A percentile compares a stretch with the other conserved stretches of the same genome.
Conservation (phyloP, 805 yeast genomes). For the Komagataella kurtzmanii region DNA sequence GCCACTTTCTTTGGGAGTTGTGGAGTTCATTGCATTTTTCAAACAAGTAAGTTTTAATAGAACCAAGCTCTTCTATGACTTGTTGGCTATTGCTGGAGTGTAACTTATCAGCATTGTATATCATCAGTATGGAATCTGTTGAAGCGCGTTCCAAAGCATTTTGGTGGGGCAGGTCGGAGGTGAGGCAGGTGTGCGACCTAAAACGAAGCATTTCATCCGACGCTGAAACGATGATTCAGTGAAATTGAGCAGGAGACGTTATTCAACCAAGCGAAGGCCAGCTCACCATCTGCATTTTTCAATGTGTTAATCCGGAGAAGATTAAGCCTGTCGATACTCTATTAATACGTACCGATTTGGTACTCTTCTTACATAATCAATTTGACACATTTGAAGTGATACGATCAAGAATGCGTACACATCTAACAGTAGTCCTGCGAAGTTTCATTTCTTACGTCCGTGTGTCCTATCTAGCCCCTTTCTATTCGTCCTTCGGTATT, state of each 20-base stretch:
- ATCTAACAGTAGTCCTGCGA: too few species aligned
- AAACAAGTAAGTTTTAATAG: not conserved
- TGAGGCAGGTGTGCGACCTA: not conserved
- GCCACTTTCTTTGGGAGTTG: constrained; percentile 10
- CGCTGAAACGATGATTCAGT: not conserved
- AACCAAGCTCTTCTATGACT: not conserved
- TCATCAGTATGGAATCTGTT: not conserved
- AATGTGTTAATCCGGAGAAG: not conserved
- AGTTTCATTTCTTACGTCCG: too few species aligned
- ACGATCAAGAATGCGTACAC: too few species aligned
- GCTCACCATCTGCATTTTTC: not conserved
- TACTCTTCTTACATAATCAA: too few species aligned
- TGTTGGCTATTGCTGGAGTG: not conserved
- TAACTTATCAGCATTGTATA: not conserved
- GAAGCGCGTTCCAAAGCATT: not conserved
- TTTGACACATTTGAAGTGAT: too few species aligned
- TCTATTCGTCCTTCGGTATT: not conserved
- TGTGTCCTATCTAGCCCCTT: too few species aligned
- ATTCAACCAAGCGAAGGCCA: not conserved
- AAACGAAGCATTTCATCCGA: not conserved
- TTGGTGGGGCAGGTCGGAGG: not conserved
- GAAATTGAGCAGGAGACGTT: too few species aligned
- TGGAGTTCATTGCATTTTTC: not conserved
- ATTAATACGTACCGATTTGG: too few species aligned
- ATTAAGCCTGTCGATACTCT: not conserved